Percentiles rank a stretch among this genome's conserved stretches.
These are phyloP conservation scores for Fusarium pseudograminearum DNA, from an alignment of 2,329 filamentous ascomycete species.

Conservation along the genomic window DNA sequence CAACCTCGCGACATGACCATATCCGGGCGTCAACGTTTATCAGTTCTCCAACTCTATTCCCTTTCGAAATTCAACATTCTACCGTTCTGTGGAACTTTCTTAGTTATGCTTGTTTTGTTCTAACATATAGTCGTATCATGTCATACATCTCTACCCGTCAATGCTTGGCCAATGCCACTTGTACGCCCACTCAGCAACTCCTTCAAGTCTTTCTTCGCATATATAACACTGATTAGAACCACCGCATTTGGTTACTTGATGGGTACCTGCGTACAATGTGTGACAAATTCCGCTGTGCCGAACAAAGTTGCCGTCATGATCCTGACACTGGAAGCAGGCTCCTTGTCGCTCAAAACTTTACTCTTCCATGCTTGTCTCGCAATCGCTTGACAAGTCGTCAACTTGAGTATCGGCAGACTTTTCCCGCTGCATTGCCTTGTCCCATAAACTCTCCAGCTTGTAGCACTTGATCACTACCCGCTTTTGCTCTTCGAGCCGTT, in stretches of 20 bases:
- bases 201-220: not conserved
- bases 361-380: slow-evolving; percentile 24
- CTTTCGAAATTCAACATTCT: not conserved
- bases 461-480: slow-evolving; percentile 38
- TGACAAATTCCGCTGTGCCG: slow-evolving; percentile 12
- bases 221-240: not conserved
- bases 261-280: slow-evolving; percentile 33
- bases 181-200: not conserved
- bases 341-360: not conserved
- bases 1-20: not conserved
- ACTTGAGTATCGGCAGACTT: not conserved
- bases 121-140: slow-evolving; percentile 11
- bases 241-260: not conserved
- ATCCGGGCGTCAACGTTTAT: not conserved
- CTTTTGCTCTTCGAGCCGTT: slow-evolving; percentile 33
- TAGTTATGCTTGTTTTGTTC: slow-evolving; percentile 12
- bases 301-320: not conserved
- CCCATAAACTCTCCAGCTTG: slow-evolving; percentile 29
- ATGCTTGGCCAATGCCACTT: slow-evolving; percentile 8
- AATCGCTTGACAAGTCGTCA: slow-evolving; percentile 36
- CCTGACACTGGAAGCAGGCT: not conserved
- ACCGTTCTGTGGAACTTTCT: not conserved
- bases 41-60: too few relatives aligned
- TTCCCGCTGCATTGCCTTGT: slow-evolving; percentile 28
- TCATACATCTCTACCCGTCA: slow-evolving; percentile 15